phyloP scores from a whole-genome alignment of 352 stramenopile species.

The Globisporangium radiosum region DNA sequence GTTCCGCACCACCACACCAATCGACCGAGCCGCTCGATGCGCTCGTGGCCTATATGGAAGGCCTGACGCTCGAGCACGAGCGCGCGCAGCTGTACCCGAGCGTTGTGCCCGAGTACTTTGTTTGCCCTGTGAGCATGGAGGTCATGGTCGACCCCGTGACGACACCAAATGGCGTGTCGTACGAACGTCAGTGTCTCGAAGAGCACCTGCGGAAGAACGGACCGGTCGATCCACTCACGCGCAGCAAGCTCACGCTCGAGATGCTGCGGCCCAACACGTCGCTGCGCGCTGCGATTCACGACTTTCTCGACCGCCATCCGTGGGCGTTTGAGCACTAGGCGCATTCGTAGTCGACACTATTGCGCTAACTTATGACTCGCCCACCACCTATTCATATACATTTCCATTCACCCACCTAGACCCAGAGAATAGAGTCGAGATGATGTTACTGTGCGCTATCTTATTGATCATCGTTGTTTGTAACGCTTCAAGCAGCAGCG shows the following conservation, averaged over 20 bases:
- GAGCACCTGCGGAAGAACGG: slow-evolving; percentile 63
- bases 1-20: too few species aligned
- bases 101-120: slow-evolving; percentile 70
- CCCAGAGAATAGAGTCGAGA: too few species aligned
- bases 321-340: slow-evolving; percentile 68
- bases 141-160: slow-evolving; percentile 74
- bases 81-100: slow-evolving; percentile 39
- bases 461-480: too few species aligned
- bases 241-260: slow-evolving; percentile 49
- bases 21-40: slow-evolving; percentile 17
- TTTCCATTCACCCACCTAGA: too few species aligned
- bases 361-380: too few species aligned
- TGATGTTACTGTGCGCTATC: too few species aligned
- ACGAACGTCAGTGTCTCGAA: slow-evolving; percentile 62
- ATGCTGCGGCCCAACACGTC: slow-evolving; percentile 71
- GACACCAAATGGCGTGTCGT: slow-evolving; percentile 77
- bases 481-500: too few species aligned
- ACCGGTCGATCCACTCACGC: slow-evolving; percentile 63
- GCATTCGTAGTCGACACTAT: too few species aligned
- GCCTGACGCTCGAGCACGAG: slow-evolving; percentile 41
- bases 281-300: slow-evolving; percentile 61
- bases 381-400: too few species aligned
- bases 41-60: slow-evolving; percentile 58
- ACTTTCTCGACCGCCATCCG: slow-evolving; percentile 64
- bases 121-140: slow-evolving; percentile 82